phyloP scores from a whole-genome alignment of 2,329 filamentous ascomycete species.

The Didymella sp. region DNA sequence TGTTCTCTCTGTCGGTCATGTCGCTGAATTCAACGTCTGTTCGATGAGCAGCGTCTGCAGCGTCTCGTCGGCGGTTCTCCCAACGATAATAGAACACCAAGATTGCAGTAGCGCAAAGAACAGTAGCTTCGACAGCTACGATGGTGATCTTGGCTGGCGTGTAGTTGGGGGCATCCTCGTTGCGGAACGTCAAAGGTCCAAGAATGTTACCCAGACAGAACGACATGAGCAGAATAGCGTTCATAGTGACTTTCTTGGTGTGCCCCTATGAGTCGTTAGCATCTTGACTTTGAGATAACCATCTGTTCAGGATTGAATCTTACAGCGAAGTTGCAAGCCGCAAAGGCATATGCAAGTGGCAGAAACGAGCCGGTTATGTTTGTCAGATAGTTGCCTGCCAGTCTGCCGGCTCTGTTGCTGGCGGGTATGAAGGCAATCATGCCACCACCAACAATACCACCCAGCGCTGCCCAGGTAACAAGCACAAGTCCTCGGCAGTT shows the following conservation, averaged over 20 bases:
- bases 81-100: slow-evolving; percentile 35
- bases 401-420: slow-evolving; percentile 24
- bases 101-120: slow-evolving; percentile 46
- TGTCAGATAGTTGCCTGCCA: slow-evolving; percentile 55
- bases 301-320: not conserved
- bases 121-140: slow-evolving; percentile 41
- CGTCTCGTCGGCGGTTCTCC: slow-evolving; percentile 45
- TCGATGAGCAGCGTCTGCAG: slow-evolving; percentile 10
- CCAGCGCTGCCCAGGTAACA: slow-evolving; percentile 26
- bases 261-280: slow-evolving; percentile 22
- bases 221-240: slow-evolving; percentile 52
- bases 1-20: slow-evolving; percentile 48
- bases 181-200: slow-evolving; percentile 52
- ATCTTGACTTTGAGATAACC: not conserved
- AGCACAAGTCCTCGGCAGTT: slow-evolving; percentile 35
- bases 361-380: slow-evolving; percentile 49
- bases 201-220: slow-evolving; percentile 55
- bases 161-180: slow-evolving; percentile 46
- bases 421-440: slow-evolving; percentile 32
- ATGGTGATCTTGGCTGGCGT: slow-evolving; percentile 56
- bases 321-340: slow-evolving; percentile 55
- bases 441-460: slow-evolving; percentile 28
- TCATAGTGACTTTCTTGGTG: slow-evolving; percentile 64
- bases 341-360: slow-evolving; percentile 49
- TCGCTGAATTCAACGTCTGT: slow-evolving; percentile 47